Conservation (phyloP, 139 green algal species). For the Chlorella sp. region DNA sequence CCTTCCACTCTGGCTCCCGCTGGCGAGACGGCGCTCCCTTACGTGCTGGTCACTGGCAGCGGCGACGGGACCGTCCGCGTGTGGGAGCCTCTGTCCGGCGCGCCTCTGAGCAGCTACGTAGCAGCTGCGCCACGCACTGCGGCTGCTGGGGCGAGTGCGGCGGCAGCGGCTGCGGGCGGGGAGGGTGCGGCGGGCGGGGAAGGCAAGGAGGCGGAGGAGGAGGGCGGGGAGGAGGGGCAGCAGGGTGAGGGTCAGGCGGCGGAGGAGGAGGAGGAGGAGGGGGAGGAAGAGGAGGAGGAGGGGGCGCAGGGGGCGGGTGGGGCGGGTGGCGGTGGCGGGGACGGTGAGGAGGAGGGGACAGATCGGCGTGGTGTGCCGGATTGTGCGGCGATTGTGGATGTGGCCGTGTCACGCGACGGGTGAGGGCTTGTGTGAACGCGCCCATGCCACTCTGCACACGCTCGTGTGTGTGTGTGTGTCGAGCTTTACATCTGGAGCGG, state of each 20-base stretch:
- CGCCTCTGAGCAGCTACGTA: not conserved
- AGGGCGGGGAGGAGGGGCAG: not conserved
- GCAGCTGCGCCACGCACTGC: not conserved
- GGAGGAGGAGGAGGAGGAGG: not conserved
- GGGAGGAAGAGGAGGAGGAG: not conserved
- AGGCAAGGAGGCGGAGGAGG: not conserved
- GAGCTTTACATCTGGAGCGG: too few species aligned
- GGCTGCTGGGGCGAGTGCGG: not conserved
- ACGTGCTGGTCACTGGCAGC: slow-evolving; percentile 1
- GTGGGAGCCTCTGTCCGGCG: not conserved
- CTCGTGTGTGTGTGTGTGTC: too few species aligned
- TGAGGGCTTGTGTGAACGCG: too few species aligned
- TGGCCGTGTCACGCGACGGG: too few species aligned
- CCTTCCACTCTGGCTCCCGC: slow-evolving; percentile 7
- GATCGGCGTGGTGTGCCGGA: too few species aligned
- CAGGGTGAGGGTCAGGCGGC: too few species aligned
- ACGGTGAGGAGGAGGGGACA: too few species aligned
- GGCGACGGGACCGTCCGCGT: not conserved
- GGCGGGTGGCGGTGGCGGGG: too few species aligned
- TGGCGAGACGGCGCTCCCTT: not conserved
- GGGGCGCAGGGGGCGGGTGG: not conserved
- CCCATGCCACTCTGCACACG: too few species aligned
- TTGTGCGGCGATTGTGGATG: too few species aligned
- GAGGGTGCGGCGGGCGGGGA: not conserved
- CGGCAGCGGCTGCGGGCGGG: not conserved